These are phyloP conservation scores for Carex parvula DNA, from an alignment of 176 grass and related monocot species.

Conservation along the genomic window DNA sequence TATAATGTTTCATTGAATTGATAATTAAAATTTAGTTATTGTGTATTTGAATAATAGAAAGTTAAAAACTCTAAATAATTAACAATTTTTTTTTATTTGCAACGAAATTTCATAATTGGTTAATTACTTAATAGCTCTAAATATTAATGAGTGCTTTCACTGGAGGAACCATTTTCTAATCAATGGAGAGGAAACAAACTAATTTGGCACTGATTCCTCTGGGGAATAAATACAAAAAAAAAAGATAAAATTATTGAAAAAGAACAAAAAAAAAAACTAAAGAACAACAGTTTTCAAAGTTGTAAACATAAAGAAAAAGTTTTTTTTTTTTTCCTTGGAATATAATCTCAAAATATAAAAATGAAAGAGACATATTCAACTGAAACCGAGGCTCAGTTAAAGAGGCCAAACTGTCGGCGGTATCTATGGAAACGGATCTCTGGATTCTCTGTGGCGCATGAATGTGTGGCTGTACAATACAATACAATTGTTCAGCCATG, in stretches of 20 bases:
- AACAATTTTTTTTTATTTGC: not conserved
- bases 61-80: not conserved
- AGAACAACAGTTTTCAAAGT: not conserved
- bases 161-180: too few relatives aligned
- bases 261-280: not conserved
- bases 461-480: not conserved
- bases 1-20: not conserved
- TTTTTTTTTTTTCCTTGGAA: too few relatives aligned
- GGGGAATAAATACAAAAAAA: not conserved
- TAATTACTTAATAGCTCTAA: too few relatives aligned
- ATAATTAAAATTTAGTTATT: not conserved
- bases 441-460: not conserved
- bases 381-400: conserved; percentile 10
- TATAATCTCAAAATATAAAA: too few relatives aligned
- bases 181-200: conserved; percentile 1
- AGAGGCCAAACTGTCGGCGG: conserved; percentile 14
- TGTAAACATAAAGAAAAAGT: not conserved
- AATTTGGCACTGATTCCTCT: not conserved
- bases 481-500: not conserved
- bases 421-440: not conserved
- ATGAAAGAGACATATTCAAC: not conserved
- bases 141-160: too few relatives aligned
- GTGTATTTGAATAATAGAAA: not conserved
- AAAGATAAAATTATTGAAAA: not conserved
- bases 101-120: too few relatives aligned